These are phyloP conservation scores for Inonotus hispidus DNA, from an alignment of 1,284 basidiomycete species.

Conservation along the genomic window DNA sequence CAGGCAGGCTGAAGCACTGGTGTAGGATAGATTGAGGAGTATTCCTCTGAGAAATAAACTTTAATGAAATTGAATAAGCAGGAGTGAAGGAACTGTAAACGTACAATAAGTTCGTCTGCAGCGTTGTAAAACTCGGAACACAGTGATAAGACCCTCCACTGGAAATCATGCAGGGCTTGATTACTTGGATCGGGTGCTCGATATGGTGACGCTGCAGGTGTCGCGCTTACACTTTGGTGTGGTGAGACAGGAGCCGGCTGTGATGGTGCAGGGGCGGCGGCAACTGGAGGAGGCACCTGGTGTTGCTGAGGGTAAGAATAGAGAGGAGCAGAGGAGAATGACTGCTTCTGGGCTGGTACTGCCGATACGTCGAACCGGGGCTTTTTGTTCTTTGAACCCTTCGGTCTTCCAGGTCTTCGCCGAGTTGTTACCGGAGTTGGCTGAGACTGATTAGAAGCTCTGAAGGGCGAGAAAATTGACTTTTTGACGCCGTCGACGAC, in stretches of 20 bases:
- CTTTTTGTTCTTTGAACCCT: constrained; percentile 24
- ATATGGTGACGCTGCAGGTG: constrained; percentile 24
- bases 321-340: constrained; percentile 25
- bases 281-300: constrained; percentile 21
- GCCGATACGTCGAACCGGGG: constrained; percentile 14
- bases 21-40: constrained; percentile 65
- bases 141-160: constrained; percentile 74
- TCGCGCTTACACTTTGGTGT: constrained; percentile 29
- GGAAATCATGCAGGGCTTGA: constrained; percentile 77
- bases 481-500: not conserved
- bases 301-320: constrained; percentile 22
- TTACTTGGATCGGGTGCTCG: constrained; percentile 50
- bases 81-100: constrained; percentile 29
- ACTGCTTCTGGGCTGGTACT: constrained; percentile 19
- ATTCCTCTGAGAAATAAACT: constrained; percentile 44
- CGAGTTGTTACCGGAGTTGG: constrained; percentile 1
- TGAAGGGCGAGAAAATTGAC: not conserved
- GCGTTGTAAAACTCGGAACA: constrained; percentile 81
- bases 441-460: constrained; percentile 1
- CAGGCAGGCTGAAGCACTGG: constrained; percentile 71
- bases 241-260: constrained; percentile 18
- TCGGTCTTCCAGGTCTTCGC: constrained; percentile 23
- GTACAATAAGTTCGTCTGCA: constrained; percentile 74
- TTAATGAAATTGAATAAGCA: constrained; percentile 17
- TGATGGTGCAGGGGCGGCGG: constrained; percentile 1